Base-by-base conservation (phyloP, 768 basidiomycete species). In the Suillus weaverae region DNA sequence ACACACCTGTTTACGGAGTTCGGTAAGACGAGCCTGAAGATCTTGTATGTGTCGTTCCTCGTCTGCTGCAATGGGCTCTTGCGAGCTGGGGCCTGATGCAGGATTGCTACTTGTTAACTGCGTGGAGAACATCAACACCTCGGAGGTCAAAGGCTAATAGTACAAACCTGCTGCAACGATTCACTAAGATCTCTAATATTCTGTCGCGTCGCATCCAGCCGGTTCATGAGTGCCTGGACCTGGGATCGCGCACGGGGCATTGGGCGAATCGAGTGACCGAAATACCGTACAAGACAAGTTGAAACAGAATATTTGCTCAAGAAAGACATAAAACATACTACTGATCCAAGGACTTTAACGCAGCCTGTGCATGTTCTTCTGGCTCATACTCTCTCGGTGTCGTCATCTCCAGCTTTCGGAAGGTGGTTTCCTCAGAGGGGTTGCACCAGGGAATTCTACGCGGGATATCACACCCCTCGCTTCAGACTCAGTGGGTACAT, bases 311-410 rank as follows among this genome's bases (percentile, higher is more conserved):
- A 11, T 22, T 39, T 5, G 46, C 33, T 6, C 60, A 38, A 22
- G 30, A 26, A 60, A 35, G 62, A 32, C n/a, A 60, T 39, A 51
- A 55, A 30, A 80, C 91, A 72, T 70, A 91, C 91, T 91, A 94
- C 73, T 87, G 84, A 72, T 91, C 88, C 62, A 94, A 80, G 69
- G 88, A 92, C 75, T 88, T 91, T 66, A 90, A 72, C 0, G 92
- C 90, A 10, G 92, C 92, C 65, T 86, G 80, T 0, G 86, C 89
- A 73, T 91, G 92, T 16, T 90, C 81, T 73, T 92, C 91, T 7
- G 91, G 90, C 30, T 90, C 88, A 9, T 84, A 78, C 26, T 87
- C 86, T 43, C 74, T 70, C 20, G 77, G 75, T 43, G 60, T 70
- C 64, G 63, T 65, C 66, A 67, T 64, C 62, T 79, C 80, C 51